These are phyloP conservation scores for Panaeolus cyanescens DNA, from an alignment of 768 basidiomycete species.

Conservation along the genomic window DNA sequence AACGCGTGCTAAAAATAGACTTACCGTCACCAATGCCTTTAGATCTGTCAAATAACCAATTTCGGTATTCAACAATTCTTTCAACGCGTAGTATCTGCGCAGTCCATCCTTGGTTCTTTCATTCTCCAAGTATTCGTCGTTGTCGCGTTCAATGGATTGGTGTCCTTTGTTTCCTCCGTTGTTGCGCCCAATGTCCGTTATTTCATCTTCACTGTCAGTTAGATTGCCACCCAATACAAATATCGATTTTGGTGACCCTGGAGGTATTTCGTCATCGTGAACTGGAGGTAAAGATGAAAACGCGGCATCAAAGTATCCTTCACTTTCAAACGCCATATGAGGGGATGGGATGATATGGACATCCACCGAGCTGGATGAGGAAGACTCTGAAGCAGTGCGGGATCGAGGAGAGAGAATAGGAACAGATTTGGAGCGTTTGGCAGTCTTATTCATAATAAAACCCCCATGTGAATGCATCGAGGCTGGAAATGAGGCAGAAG, in stretches of 20 bases:
- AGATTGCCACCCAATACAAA: slow-evolving; percentile 30
- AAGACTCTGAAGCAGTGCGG: slow-evolving; percentile 16
- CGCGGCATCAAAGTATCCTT: slow-evolving; percentile 11
- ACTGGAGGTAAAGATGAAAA: slow-evolving; percentile 15
- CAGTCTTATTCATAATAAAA: slow-evolving; percentile 18
- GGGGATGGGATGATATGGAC: slow-evolving; percentile 17
- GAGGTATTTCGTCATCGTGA: slow-evolving; percentile 2
- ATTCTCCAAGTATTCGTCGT: slow-evolving; percentile 27
- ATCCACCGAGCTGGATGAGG: slow-evolving; percentile 15
- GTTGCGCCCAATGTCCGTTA: slow-evolving; percentile 9
- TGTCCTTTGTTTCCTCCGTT: slow-evolving; percentile 13
- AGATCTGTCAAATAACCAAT: slow-evolving; percentile 80
- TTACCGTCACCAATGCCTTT: slow-evolving; percentile 72
- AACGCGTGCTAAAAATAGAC: slow-evolving; percentile 20
- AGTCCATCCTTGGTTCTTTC: slow-evolving; percentile 46
- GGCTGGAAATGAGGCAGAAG: slow-evolving; percentile 51
- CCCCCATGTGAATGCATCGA: slow-evolving; percentile 34
- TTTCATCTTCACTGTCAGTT: slow-evolving; percentile 10
- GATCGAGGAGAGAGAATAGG: slow-evolving; percentile 33
- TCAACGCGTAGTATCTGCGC: slow-evolving; percentile 71
- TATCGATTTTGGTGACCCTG: slow-evolving; percentile 26
- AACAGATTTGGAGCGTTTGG: slow-evolving; percentile 44
- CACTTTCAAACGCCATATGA: slow-evolving; percentile 7
- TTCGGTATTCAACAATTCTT: slow-evolving; percentile 87
- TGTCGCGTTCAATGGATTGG: background rate